These are phyloP conservation scores for Plectosphaerella sp. DNA, from an alignment of 2,329 filamentous ascomycete genomes.

Conservation along the genomic window DNA sequence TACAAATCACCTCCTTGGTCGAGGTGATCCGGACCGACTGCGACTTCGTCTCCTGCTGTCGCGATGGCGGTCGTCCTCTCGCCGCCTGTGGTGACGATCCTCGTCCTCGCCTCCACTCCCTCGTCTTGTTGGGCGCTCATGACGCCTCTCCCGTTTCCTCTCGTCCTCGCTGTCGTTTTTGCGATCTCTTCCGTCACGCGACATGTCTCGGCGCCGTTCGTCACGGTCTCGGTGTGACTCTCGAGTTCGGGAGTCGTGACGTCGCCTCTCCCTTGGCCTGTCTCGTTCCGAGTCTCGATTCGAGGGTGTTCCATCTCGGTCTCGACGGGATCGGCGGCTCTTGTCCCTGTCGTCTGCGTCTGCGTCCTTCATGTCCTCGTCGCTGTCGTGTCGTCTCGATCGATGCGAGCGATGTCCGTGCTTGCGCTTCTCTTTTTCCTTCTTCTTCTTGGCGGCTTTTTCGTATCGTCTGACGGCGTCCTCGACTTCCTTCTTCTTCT, in stretches of 20 bases:
- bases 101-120: conserved; percentile 5
- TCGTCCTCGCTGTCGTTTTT: conserved; percentile 16
- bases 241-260: conserved; percentile 22
- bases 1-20: neutral
- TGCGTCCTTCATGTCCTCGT: conserved; percentile 19
- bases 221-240: conserved; percentile 19
- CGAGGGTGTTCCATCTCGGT: conserved; percentile 25
- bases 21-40: conserved; percentile 12
- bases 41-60: conserved; percentile 7
- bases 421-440: conserved; percentile 43
- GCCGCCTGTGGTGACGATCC: conserved; percentile 1
- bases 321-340: conserved; percentile 26
- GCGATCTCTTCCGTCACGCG: conserved; percentile 12
- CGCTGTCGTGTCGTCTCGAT: conserved; percentile 24
- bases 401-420: conserved; percentile 43
- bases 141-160: conserved; percentile 16
- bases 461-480: conserved; percentile 57
- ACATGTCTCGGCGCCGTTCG: conserved; percentile 13
- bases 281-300: conserved; percentile 19
- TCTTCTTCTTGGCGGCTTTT: conserved; percentile 43
- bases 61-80: conserved; percentile 13
- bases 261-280: conserved; percentile 18
- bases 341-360: conserved; percentile 22
- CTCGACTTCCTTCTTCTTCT: conserved; percentile 86
- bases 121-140: conserved; percentile 21